Base-by-base conservation (phyloP, 345 rosid genomes). In the Camelina hispida region DNA sequence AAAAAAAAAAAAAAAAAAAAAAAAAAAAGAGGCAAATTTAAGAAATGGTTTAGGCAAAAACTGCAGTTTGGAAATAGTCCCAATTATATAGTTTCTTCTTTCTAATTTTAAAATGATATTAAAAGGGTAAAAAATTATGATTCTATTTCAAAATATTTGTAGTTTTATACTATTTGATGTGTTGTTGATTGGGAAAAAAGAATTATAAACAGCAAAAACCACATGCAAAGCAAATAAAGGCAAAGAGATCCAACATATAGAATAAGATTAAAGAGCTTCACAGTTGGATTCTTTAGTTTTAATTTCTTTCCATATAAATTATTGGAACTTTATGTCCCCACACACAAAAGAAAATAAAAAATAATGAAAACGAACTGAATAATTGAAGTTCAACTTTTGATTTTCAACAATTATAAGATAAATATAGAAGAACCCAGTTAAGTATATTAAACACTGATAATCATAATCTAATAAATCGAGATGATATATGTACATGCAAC, bases 151-250 rank as follows among this genome's bases (percentile, higher is more conserved):
- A 42, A 42, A 12, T 4, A 40, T 12, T 12, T 42, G 15, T 4
- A 13, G 46, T 13, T 7, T 23, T 46, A 28, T 5, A n/a, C 3
- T 16, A n/a, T 47, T 57, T 58, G 50, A 48, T 66, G 32, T 50
- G 28, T 48, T 48, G 30, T 28, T 68, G 62, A 40, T 17, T 68
- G 7, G 5, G 47, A 34, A 25, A 51, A 38, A 38, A 40, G 20
- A 47, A 9, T 47, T 14, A 18, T 18, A 61, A 62, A 68, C 55
- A 53, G 42, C 44, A 52, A 51, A 47, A 61, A 54, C 69, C 74
- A 76, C 74, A 68, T 69, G 74, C 74, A 38, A 68, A 51, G 62
- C 42, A 48, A 40, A 17, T 40, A 50, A 67, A 74, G 20, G 79
- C 54, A 28, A 75, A 75, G 47, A 28, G 35, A 74, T 66, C 73